Base-by-base conservation (phyloP, 1,284 basidiomycete species). In the Leccinum subfulvum region DNA sequence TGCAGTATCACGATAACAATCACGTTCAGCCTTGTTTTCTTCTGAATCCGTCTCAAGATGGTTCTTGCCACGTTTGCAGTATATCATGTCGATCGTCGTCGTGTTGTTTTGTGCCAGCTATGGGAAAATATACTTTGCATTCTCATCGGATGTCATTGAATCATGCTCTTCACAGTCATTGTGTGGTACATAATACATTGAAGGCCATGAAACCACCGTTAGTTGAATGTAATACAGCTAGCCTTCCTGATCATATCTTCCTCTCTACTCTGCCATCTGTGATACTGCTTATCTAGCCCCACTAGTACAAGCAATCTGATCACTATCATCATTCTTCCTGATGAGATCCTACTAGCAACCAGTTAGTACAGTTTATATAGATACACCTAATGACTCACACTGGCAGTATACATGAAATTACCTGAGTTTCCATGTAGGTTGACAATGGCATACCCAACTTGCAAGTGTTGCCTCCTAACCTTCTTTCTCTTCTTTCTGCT, bases 21-120 rank as follows among this genome's bases (percentile, higher is more conserved):
- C 47, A 51, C 21, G 33, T 54, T 23, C 11, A 10, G 4, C 14
- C 8, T 56, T 41, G 16, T 23, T 28, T 35, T 47, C 41, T 26
- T 13, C 30, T 18, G 44, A 54, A 13, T 52, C 53, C 57, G 37
- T 60, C 52, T 56, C 47, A 23, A 18, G 58, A 62, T 66, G 54
- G 56, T 62, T 67, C 58, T 68, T 58, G 63, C 62, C 23, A 30
- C 18, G 55, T 68, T 64, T 61, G 35, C 55, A 57, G 62, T 67
- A 72, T 47, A 63, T 64, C 65, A 62, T 72, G 68, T 67, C 63
- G 9, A 71, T 68, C 35, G 63, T 70, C 64, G 59, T 28, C 44
- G 53, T 70, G 68, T 72, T 72, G 63, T 63, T 64, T 66, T 70
- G 56, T 69, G 56, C 63, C 65, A 65, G 73, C 69, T 73, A 66